Conservation (phyloP, 2,329 filamentous ascomycete species). For the Pseudogymnoascus sp. region DNA sequence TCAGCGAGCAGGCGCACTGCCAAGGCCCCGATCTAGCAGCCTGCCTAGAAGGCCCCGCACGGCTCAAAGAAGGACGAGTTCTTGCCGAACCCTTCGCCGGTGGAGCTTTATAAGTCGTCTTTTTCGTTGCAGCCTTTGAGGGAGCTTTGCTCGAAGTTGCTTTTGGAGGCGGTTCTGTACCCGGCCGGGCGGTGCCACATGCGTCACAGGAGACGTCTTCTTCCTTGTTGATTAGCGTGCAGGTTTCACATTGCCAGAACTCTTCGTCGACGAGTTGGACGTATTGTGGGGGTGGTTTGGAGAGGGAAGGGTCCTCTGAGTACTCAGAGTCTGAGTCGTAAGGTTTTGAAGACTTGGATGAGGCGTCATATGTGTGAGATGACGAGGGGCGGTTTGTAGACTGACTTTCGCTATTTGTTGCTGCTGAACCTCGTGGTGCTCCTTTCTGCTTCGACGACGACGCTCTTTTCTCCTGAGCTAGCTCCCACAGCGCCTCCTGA, state of each 20-base stretch:
- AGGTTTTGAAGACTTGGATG: constrained; percentile 30
- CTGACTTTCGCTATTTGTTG: neutral
- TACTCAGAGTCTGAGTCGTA: neutral
- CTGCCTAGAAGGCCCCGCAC: neutral
- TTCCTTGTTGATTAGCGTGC: constrained; percentile 53
- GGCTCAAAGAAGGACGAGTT: neutral
- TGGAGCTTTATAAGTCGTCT: neutral
- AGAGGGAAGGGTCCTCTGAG: neutral
- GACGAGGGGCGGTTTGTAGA: neutral
- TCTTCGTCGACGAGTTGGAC: constrained; percentile 28
- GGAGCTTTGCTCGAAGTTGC: neutral
- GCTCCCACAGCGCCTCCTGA: constrained; percentile 73
- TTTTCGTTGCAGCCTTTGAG: neutral
- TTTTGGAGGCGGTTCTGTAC: neutral
- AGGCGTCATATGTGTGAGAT: neutral
- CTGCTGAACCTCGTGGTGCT: constrained; percentile 41
- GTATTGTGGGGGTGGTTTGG: constrained; percentile 21
- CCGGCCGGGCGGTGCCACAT: constrained; percentile 29
- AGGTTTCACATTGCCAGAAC: constrained; percentile 49
- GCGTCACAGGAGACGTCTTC: constrained; percentile 51
- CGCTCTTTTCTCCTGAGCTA: constrained; percentile 70
- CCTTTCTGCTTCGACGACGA: constrained; percentile 35
- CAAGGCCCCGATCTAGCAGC: neutral
- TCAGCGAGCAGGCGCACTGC: neutral
- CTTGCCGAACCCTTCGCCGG: neutral